These are phyloP conservation scores for Lolium rigidum DNA, from an alignment of 176 grass and related monocot genomes.

Conservation along the genomic window DNA sequence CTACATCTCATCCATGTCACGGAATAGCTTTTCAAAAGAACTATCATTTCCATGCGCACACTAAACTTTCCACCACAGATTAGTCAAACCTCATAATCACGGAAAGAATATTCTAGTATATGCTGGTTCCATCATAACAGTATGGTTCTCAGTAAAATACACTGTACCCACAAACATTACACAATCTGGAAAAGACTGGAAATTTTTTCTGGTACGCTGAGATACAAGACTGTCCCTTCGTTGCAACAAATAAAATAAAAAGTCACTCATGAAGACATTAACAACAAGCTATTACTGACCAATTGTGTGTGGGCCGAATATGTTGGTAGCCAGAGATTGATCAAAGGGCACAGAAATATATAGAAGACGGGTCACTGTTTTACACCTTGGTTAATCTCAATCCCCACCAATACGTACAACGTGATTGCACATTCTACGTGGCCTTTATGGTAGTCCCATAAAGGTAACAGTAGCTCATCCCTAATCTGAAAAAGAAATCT, in stretches of 20 bases:
- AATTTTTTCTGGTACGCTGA: slow-evolving; percentile 16
- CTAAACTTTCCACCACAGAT: not conserved
- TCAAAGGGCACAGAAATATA: not conserved
- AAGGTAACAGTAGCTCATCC: not conserved
- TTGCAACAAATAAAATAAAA: not conserved
- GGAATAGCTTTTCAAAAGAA: not conserved
- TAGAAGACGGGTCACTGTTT: not conserved
- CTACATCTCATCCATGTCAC: not conserved
- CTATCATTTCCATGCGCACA: slow-evolving; percentile 1
- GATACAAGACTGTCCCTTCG: not conserved
- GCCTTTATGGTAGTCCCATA: not conserved
- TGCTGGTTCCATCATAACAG: not conserved
- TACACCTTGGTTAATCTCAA: not conserved
- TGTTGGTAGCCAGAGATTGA: not conserved
- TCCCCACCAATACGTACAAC: not conserved
- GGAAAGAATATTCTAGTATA: not conserved
- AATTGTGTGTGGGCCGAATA: not conserved
- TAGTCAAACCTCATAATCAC: not conserved
- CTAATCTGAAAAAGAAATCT: not conserved
- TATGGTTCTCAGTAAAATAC: too few relatives aligned
- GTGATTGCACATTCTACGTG: not conserved
- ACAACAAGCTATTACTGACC: not conserved
- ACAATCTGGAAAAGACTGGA: not conserved
- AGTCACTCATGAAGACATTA: not conserved
- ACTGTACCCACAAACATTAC: not conserved